Evolutionary conservation across 2,329 filamentous ascomycete species (phyloP).

Genomic region (Calonectria fujianensis): DNA sequence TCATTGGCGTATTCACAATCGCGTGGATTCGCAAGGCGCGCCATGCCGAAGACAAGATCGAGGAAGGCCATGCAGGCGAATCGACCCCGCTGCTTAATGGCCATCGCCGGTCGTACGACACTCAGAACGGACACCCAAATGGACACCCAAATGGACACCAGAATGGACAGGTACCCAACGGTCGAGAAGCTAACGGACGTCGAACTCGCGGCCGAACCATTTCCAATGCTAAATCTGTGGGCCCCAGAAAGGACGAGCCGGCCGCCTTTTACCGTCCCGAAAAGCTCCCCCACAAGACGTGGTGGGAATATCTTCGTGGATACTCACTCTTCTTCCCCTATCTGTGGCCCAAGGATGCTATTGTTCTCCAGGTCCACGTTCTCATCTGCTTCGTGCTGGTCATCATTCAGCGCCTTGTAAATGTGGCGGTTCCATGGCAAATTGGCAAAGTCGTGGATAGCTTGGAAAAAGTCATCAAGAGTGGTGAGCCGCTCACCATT

Average conservation of each 20-base stretch:
- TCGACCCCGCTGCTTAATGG: conserved; percentile 77
- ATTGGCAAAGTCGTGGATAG: conserved; percentile 87
- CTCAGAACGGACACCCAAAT: conserved; percentile 57
- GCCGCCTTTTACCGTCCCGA: conserved; percentile 93
- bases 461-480: conserved; percentile 73
- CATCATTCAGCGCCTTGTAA: conserved; percentile 86
- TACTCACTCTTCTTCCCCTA: conserved; percentile 98
- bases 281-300: conserved; percentile 89
- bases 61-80: conserved; percentile 71
- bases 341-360: conserved; percentile 91
- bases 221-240: conserved; percentile 61
- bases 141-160: conserved; percentile 57
- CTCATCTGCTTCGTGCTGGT: conserved; percentile 89
- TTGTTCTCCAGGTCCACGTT: conserved; percentile 84
- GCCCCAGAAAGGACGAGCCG: conserved; percentile 73
- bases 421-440: conserved; percentile 89
- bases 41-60: conserved; percentile 60
- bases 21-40: conserved; percentile 65
- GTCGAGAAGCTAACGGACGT: conserved; percentile 54
- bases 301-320: conserved; percentile 96
- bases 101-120: conserved; percentile 60
- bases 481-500: conserved; percentile 58
- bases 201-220: conserved; percentile 61
- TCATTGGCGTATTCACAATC: conserved; percentile 70
- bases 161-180: conserved; percentile 51